Evolutionary conservation across 2,329 filamentous ascomycete species (phyloP), one percentile per base, ranked within the genome.

Genomic region (Thelonectria blattea): DNA sequence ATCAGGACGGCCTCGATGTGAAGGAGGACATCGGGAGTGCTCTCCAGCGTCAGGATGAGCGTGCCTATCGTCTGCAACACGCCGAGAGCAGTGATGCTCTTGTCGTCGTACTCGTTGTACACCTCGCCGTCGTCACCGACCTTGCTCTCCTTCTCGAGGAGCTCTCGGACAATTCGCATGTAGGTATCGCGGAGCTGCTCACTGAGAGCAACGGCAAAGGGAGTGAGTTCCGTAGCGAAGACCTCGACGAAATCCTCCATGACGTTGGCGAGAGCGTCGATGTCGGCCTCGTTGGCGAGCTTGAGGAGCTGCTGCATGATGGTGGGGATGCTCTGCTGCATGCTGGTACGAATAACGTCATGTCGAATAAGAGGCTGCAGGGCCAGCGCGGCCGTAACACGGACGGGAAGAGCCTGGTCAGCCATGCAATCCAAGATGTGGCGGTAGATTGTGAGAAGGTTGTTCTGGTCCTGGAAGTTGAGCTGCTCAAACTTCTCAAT

Each of bases 191-290:
- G 89, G 49, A 99, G 83, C 78, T 99, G 95, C 78, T 98, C 93
- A 72, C 93, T 97, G 4, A 99, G 83, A 5, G 95, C 95, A 32
- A 99, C 94, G 11, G 95, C 95, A 71, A 99, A 99, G 3, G 95
- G 95, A 6, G 95, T 98, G 48, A 99, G 85, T 75, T 99, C 95
- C 3, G 92, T 86, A n/a, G 95, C 94, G 73, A 99, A 99, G 2
- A 98, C 93, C 76, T 99, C 95, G 47, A 99, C 95, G 73, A 99
- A 99, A 73, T 99, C 95, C 78, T 99, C 95, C 95, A 99, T 99
- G 41, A 99, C 95, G 72, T 98, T 98, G 20, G 95, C 94, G 42
- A 99, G 83, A 5, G 95, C 93, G 76, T 99, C 95, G 49, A 99
- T 94, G 73, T 99, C 95, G 60, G 96, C 95, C 78, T 99, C 95